Base-by-base conservation (phyloP, 73 alveolate genomes). In the Durusdinium trenchii region DNA sequence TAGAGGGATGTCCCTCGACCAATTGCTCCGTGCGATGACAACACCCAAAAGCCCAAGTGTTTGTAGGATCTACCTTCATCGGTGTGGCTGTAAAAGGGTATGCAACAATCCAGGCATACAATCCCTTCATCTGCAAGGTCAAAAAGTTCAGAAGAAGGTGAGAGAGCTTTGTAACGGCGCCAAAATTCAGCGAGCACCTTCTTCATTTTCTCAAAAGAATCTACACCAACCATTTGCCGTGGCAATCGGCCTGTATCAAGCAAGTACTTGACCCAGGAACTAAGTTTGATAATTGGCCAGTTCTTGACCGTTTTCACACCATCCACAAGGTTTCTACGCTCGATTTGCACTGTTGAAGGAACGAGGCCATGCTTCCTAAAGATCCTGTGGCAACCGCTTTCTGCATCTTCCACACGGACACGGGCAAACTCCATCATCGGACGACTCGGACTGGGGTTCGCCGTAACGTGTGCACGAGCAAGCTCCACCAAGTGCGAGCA, bases 401-500 rank as follows among this genome's bases (percentile, higher is more conserved):
- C 94, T n/a, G 94, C 94, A 83, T 83, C 94, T 0, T 2, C 10
- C 9, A 26, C 36, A 32, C 52, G 57, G 75, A 83, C 38, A 3
- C 26, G 0, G 0, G 94, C 45, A 35, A 83, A 51, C 48, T 46
- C 94, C 50, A 0, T 23, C 45, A 81, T 46, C 12, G 9, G 28
- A 7, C 32, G 1, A 9, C 47, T 9, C 2, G 47, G 52, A 32
- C 54, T 14, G 26, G 69, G 69, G 28, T 30, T 45, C 12, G 62
- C n/a, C 26, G 3, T 18, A 32, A 83, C 48, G 23, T 51, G 76
- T 3, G 48, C 94, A 10, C 16, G 36, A 20, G 94, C 94, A 10
- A 51, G 30, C 94, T 51, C 94, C 73, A 83, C 94, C 42, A 83
- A 6, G 94, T 83, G 94, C 75, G n/a, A 30, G 76, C 76, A 47